Conservation (phyloP, 139 green algal genomes). For the Nannochloris sp. region DNA sequence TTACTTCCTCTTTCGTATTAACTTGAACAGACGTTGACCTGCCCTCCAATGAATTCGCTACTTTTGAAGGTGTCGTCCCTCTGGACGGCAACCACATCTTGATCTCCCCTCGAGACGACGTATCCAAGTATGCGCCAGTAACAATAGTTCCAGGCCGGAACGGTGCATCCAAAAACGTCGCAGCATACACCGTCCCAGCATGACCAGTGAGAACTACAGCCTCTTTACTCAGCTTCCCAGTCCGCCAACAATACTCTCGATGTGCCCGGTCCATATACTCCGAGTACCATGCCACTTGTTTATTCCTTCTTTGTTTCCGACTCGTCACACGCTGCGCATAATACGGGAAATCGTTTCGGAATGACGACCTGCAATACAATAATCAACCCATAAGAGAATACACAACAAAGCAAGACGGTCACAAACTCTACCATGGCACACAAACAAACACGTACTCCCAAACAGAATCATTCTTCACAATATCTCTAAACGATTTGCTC, state of each 20-base stretch:
- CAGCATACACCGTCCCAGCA: background rate
- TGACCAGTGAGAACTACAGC: background rate
- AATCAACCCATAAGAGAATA: background rate
- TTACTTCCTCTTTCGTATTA: background rate
- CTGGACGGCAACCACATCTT: background rate
- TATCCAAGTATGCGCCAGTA: background rate
- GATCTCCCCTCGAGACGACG: background rate
- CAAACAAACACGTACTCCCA: background rate
- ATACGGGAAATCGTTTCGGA: background rate
- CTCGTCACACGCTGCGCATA: background rate
- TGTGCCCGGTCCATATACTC: background rate
- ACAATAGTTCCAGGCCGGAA: background rate
- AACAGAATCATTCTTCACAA: background rate
- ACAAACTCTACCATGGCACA: background rate
- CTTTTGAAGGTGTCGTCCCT: background rate
- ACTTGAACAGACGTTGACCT: background rate
- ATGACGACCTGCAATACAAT: background rate
- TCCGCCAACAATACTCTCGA: constrained; percentile 5
- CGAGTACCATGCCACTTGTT: background rate
- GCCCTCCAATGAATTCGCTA: background rate
- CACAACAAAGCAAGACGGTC: background rate
- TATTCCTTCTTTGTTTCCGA: background rate
- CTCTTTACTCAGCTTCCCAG: background rate
- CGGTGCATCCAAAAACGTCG: background rate
- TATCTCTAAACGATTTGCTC: background rate